Base-by-base conservation (phyloP, 2,329 filamentous ascomycete genomes). In the Cladosporium cucumerinum region DNA sequence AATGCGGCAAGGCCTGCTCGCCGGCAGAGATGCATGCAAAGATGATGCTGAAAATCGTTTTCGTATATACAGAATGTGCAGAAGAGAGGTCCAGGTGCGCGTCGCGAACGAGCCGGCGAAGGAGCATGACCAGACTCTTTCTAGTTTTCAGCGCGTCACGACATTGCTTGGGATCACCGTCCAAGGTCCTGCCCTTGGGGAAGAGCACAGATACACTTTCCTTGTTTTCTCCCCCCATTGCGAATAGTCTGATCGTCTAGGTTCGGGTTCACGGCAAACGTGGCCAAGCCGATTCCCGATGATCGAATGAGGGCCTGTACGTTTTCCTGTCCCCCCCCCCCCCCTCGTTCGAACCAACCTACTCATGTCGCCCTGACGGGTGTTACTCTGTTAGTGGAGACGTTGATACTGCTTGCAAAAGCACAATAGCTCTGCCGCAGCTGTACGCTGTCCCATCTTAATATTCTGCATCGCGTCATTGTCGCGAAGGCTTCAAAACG, bases 141-240 rank as follows among this genome's bases (percentile, higher is more conserved):
- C 52, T 48, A 51, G 28, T 32, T 46, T 46, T 21, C 51, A 2
- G 4, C 51, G 26, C 18, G 18, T 54, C 21, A 30, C 51, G 51
- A 32, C 51, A 54, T 32, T n/a, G 18, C 25, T 28, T 54, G 51
- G 51, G 51, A 54, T 30, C 26, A 28, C 18, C 25, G n/a, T 30
- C 28, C 30, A n/a, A 54, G n/a, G 39, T 12, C 10, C 39, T 46
- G 14, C 39, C 39, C 39, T 46, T 21, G 39, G 14, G 14, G 43
- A n/a, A 28, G 58, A 46, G 60, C 60, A 62, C 60, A 62, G 60
- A 62, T 62, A 43, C 48, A 7, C 32, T 43, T 62, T 62, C 60
- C 60, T 55, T 26, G 49, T 62, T 62, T 52, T 61, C 36, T 21
- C 51, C 28, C 57, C 46, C 58, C 18, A 32, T 32, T 23, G 34